phyloP scores from a whole-genome alignment of 495 filamentous ascomycete genomes.

The Penicillium riverlandense region DNA sequence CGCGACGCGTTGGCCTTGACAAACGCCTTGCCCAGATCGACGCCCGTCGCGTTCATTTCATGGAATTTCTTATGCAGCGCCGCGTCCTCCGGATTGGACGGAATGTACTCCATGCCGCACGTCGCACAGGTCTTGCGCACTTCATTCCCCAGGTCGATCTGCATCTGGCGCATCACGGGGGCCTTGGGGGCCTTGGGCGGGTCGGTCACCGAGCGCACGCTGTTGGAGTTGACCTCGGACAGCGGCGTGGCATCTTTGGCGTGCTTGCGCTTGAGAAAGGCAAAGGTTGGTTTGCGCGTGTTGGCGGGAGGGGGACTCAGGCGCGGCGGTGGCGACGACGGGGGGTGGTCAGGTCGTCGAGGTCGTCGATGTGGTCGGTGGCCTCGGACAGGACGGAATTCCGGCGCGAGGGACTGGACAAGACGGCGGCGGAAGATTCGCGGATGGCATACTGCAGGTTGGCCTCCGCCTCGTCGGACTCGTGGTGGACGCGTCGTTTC shows the following conservation, averaged over 20 bases:
- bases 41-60: slow-evolving; percentile 55
- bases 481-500: slow-evolving; percentile 40
- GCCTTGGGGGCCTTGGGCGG: slow-evolving; percentile 27
- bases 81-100: slow-evolving; percentile 57
- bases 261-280: slow-evolving; percentile 49
- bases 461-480: slow-evolving; percentile 40
- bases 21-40: slow-evolving; percentile 54
- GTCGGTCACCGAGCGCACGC: slow-evolving; percentile 35
- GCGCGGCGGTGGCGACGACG: slow-evolving; percentile 48
- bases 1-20: slow-evolving; percentile 40
- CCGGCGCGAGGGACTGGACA: slow-evolving; percentile 44
- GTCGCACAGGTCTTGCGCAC: slow-evolving; percentile 52
- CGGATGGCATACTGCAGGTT: slow-evolving; percentile 43
- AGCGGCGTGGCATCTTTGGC: slow-evolving; percentile 24
- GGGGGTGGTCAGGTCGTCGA: slow-evolving; percentile 42
- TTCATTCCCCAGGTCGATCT: slow-evolving; percentile 57
- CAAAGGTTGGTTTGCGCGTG: slow-evolving; percentile 45
- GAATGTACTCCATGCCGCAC: slow-evolving; percentile 68
- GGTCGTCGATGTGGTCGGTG: slow-evolving; percentile 29
- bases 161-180: slow-evolving; percentile 52
- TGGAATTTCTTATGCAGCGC: slow-evolving; percentile 63
- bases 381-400: slow-evolving; percentile 41
- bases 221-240: slow-evolving; percentile 45
- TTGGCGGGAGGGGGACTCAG: slow-evolving; percentile 50
- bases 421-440: slow-evolving; percentile 39